These are phyloP conservation scores for Myxozyma lipomycoides DNA, from an alignment of 805 yeast genomes.

Conservation along the genomic window DNA sequence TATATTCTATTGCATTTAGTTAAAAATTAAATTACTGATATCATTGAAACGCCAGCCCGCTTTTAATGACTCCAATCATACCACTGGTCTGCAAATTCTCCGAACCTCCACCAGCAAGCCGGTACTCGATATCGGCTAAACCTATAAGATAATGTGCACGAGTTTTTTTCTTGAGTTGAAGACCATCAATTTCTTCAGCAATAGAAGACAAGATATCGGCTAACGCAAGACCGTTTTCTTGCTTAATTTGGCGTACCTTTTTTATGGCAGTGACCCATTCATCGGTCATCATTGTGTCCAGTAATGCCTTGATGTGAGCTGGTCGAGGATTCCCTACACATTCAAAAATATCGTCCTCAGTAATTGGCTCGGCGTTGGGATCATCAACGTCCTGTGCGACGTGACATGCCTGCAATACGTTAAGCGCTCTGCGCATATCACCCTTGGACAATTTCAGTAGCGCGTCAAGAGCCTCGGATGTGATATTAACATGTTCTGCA, in stretches of 20 bases:
- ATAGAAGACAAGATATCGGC: constrained; percentile 79
- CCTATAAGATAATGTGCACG: constrained; percentile 64
- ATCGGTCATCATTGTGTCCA: constrained; percentile 74
- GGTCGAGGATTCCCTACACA: constrained; percentile 97
- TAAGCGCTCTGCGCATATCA: constrained; percentile 93
- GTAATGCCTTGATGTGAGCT: constrained; percentile 66
- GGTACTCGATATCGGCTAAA: constrained; percentile 83
- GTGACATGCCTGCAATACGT: constrained; percentile 89
- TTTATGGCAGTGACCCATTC: constrained; percentile 79
- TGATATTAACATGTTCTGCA: constrained; percentile 59
- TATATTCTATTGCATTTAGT: background rate
- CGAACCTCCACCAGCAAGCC: constrained; percentile 87
- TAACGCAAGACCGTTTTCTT: constrained; percentile 78
- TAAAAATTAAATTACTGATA: background rate
- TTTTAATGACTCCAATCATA: constrained; percentile 78
- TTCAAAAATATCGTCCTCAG: constrained; percentile 76
- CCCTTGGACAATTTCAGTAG: constrained; percentile 76
- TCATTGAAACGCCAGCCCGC: constrained; percentile 50
- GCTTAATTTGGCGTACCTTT: constrained; percentile 63
- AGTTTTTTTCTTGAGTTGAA: constrained; percentile 60
- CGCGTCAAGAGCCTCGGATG: constrained; percentile 58
- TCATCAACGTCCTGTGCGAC: constrained; percentile 53
- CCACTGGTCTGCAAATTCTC: constrained; percentile 89
- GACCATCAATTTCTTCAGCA: constrained; percentile 62
- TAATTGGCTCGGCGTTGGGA: constrained; percentile 43